Evolutionary conservation across 176 grass and related monocot genomes (phyloP), one percentile per base, ranked within the genome.

Genomic region (Areca catechu): DNA sequence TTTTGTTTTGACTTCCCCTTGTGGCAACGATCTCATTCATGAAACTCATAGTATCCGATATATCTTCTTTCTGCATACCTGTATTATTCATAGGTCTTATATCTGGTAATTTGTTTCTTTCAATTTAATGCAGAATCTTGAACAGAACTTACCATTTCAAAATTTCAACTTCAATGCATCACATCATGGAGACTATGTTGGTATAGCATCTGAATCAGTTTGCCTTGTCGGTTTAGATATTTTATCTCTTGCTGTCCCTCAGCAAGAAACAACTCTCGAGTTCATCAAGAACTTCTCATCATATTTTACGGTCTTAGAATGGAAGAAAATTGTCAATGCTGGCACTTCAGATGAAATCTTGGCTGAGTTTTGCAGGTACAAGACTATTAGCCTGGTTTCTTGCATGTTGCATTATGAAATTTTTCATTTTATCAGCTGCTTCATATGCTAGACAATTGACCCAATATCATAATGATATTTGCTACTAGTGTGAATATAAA

Each of bases 181-280:
- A 12, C 83, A 91, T 67, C 92, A 91, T 77, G 92, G 92, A 20
- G 72, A 78, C 53, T 97, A 82, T 15, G 92, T 88, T 7, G 86
- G 92, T 25, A 74, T 97, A 63, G 83, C 86, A 69, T 96, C 79
- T 6, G 91, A 90, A 47, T 74, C 75, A 0, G 4, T 76, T 3
- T 84, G 83, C 61, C 71, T 90, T 62, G 71, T 96, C 68, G 91
- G 91, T 56, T 71, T 96, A 1, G 91, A 90, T 53, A 87, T 96
- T 53, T 86, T 87, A 17, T 79, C 58, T 7, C 24, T 84, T 62
- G 65, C 64, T 19, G 74, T 82, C 48, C 91, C 83, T 22, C 62
- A 72, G 27, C 57, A 54, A 51, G 71, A 74, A 72, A 69, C 74
- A 18, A 23, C 61, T 2, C 1, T 74, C 0, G 80, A 96, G 24